These are phyloP conservation scores for Cyberlindnera xylosilytica DNA, from an alignment of 805 yeast species.

Conservation along the genomic window DNA sequence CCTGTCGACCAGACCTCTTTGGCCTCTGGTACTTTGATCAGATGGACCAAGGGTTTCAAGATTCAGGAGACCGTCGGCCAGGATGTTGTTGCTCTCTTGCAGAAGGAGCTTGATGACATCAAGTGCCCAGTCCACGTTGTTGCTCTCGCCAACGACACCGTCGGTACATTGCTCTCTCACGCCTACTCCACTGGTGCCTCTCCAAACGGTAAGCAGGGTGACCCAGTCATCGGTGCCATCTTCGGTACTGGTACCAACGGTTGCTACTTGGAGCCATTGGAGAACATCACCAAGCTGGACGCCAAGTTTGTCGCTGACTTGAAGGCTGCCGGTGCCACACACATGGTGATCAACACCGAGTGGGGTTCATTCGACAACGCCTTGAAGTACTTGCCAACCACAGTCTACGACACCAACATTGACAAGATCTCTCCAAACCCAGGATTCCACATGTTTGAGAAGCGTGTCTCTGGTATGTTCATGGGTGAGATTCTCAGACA, in stretches of 20 bases:
- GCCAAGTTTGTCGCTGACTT: constrained; percentile 37
- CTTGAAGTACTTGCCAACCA: constrained; percentile 68
- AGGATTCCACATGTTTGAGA: constrained; percentile 89
- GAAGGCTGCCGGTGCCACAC: constrained; percentile 43
- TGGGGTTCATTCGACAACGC: constrained; percentile 98
- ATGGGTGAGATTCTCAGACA: constrained; percentile 86
- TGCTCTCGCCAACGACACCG: constrained; percentile 94
- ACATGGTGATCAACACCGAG: constrained; percentile 92
- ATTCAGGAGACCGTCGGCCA: constrained; percentile 80
- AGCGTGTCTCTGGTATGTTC: constrained; percentile 89
- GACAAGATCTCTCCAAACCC: constrained; percentile 76
- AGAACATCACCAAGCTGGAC: constrained; percentile 72
- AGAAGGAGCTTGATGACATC: constrained; percentile 58
- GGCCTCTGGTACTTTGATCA: constrained; percentile 72
- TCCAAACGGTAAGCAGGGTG: constrained; percentile 59
- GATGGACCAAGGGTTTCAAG: constrained; percentile 97
- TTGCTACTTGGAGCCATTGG: constrained; percentile 79
- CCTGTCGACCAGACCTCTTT: constrained; percentile 87
- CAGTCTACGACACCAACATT: constrained; percentile 70
- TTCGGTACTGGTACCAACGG: constrained; percentile 99
- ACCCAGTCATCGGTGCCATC: constrained; percentile 83
- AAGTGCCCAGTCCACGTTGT: constrained; percentile 67
- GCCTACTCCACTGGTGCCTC: constrained; percentile 66
- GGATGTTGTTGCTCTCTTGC: constrained; percentile 76
- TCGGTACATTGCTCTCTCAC: constrained; percentile 87